Evolutionary conservation across 495 filamentous ascomycete species (phyloP), one percentile per base, ranked within the genome.

Genomic region (Hypoxylon crocopeplum): DNA sequence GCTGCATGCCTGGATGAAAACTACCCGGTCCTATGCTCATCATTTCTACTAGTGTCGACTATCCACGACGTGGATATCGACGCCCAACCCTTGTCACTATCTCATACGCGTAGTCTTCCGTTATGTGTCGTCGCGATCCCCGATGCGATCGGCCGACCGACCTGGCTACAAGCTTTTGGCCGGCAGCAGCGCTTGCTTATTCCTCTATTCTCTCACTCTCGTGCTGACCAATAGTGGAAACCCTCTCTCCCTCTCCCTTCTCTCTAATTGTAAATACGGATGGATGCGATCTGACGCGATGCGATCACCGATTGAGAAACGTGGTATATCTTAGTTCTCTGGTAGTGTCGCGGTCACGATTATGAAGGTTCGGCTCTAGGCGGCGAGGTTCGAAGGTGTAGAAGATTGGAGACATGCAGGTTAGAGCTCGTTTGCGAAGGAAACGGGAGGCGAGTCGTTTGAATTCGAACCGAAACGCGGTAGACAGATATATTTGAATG

Each of bases 1-100:
- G 86, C 38, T 84, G 84, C 74, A 93, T 91, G 72, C 80, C 84
- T 76, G 81, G 84, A 78, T 86, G 89, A 77, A 82, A 86, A 73
- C 73, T 72, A 70, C 69, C 75, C 70, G 86, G 86, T 67, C 81
- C 79, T 78, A 91, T 86, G 77, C 84, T 87, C 67, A 88, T 88
- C 83, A 83, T 83, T 63, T 75, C 75, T 70, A 33, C 45, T 39
- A 55, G 32, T 69, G 75, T 70, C 77, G 72, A 77, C 49, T 73
- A 79, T 71, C 77, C 78, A 80, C 78, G 40, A 56, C 69, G 77
- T 77, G 77, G 77, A 79, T 75, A 74, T 75, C 75, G 76, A 79
- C 76, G 50, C 51, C 51, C 20, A 44, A 38, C 52, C 46, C 50
- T 62, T 48, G 49, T 63, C 64, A 60, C 57, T 75, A 74, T 79